Percentiles rank a stretch among this genome's conserved stretches.
phyloP scores from a whole-genome alignment of 306 rosid genomes.

The Dalbergia cochinchinensis region DNA sequence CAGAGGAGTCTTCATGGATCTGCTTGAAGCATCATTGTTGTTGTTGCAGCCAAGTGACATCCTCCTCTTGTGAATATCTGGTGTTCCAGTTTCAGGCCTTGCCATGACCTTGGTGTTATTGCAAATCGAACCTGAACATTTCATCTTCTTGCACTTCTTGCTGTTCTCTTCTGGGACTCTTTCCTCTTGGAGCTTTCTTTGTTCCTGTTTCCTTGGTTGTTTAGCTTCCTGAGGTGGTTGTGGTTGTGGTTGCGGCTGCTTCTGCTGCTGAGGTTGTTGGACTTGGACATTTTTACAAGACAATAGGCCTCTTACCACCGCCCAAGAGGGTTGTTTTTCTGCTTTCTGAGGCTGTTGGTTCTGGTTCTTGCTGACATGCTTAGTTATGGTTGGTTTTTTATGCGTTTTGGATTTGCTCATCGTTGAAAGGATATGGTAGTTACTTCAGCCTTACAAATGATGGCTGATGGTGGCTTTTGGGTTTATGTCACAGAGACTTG shows the following conservation, averaged over 20 bases:
- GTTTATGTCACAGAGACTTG: slow-evolving; percentile 11
- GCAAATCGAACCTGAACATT: slow-evolving; percentile 87
- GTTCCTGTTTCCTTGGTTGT: slow-evolving; percentile 51
- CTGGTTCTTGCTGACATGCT: slow-evolving; percentile 54
- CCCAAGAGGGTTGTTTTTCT: slow-evolving; percentile 84
- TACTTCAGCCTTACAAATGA: slow-evolving; percentile 38
- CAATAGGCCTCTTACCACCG: slow-evolving; percentile 74
- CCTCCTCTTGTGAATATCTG: slow-evolving; percentile 76
- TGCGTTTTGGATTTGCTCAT: slow-evolving; percentile 71
- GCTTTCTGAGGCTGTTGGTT: slow-evolving; percentile 62
- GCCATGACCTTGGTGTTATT: slow-evolving; percentile 85
- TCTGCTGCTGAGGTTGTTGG: slow-evolving; percentile 51
- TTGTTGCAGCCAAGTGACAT: slow-evolving; percentile 52
- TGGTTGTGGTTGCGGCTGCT: slow-evolving; percentile 3
- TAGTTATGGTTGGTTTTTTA: slow-evolving; percentile 54
- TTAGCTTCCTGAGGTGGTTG: slow-evolving; percentile 46
- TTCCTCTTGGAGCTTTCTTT: slow-evolving; percentile 60
- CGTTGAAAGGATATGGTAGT: slow-evolving; percentile 46
- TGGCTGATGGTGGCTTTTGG: slow-evolving; percentile 22
- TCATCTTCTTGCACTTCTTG: slow-evolving; percentile 92
- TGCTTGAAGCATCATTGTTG: slow-evolving; percentile 64
- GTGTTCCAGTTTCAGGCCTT: slow-evolving; percentile 70
- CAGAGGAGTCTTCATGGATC: slow-evolving; percentile 77
- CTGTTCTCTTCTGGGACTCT: slow-evolving; percentile 63
- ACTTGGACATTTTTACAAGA: slow-evolving; percentile 73